Base-by-base conservation (phyloP, 75 land plant species). In the Selaginella tamariscina region DNA sequence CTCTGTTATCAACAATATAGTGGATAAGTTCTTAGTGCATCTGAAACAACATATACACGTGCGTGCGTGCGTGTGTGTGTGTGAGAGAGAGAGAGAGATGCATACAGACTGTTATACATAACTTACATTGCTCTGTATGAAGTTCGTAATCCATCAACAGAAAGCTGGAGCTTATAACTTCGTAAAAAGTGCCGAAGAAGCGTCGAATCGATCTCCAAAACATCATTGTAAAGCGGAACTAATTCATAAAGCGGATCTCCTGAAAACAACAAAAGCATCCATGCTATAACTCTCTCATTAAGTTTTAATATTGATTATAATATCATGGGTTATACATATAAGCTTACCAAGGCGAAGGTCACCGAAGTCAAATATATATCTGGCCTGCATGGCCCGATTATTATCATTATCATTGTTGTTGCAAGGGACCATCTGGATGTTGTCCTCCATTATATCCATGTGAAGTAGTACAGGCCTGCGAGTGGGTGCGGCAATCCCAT, bases 371-470 rank as follows among this genome's bases (percentile, higher is more conserved):
- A 95, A 78, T 65, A 95, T 78, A 74, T 84, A 77, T 30, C 71
- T 28, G 31, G 70, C 74, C 78, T 71, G 84, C 83, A 73, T 56
- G 32, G 31, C 59, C 39, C 73, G 66, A 21, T 21, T 33, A 5
- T 71, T 75, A 65, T 1, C 33, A 33, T 15, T 59, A 0, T 71
- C 27, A 9, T 27, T 32, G 30, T 33, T 32, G 1, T 22, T n/a
- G 23, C 55, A 65, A 31, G 81, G 77, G 59, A 80, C 84, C 86
- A 95, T 78, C 60, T 76, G 78, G 70, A 95, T 79, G 68, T 95
- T 95, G 74, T 95, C 99, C 70, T 86, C 88, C 97, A 87, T 95
- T 30, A 95, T 77, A 75, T 95, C 99, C 44, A 85, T 81, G 77
- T 95, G 99, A 44, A 95, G 80, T 96, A 96, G 90, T 18, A 77